Evolutionary conservation across 2,329 filamentous ascomycete genomes (phyloP), one percentile per base, ranked within the genome.

Genomic region (Talaromyces sp.): DNA sequence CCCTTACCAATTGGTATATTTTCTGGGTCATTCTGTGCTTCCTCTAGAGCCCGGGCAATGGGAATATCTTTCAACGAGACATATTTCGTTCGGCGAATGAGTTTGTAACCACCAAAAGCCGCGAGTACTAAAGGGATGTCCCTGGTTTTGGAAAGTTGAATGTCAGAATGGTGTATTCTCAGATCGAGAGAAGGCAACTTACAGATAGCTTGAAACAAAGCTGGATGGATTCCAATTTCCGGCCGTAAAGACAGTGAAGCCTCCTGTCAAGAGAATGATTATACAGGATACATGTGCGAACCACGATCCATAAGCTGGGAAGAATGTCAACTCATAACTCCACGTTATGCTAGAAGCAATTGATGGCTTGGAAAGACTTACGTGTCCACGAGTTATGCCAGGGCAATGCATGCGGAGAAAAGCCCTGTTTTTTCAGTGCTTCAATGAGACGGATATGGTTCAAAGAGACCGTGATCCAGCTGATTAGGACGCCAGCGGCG

Each of bases 241-340:
- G 41, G 76, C 76, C 1, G 85, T 87, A 66, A 89, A 89, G 3
- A 86, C 85, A 1, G 79, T 45, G 69, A 92, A 92, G 0, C 90
- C 90, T 43, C 87, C 86, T 3, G 90, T 92, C 47, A 92, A 80
- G 3, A 93, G 78, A 66, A 92, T 88, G 47, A 90, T 75, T 33
- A 87, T 78, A 71, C 83, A 86, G 68, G 88, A 85, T 66, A 81
- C 72, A 5, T 93, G 79, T 0, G 86, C 85, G 9, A 79, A 76
- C 69, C 83, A 88, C 0, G 90, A 90, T 13, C 83, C 85, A 68
- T 87, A 88, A 13, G 82, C 85, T 87, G 63, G 8, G 9, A 16
- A 8, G 9, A 62, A 68, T n/a, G 37, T 31, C 27, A 71, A 58
- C 49, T 27, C 13, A 11, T 10, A 76, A 1, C 3, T 6, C 73